Evolutionary conservation across 805 yeast species (phyloP).

Genomic region (Vanderwaltozyma polyspora): DNA sequence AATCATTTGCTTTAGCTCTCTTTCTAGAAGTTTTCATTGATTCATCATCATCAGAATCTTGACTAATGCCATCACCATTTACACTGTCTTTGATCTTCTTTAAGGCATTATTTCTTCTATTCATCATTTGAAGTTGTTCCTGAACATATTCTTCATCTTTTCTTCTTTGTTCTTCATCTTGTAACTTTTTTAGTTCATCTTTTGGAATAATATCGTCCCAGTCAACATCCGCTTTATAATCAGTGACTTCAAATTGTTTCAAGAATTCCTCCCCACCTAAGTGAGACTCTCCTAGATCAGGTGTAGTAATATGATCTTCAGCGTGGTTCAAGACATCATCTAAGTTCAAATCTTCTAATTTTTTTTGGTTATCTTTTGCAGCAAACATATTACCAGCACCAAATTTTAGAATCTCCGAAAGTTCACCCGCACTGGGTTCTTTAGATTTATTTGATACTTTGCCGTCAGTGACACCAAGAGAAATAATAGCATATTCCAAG

Average conservation of each 20-base stretch:
- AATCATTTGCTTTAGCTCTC: slow-evolving; percentile 33
- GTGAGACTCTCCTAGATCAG: slow-evolving; percentile 94
- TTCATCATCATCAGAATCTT: slow-evolving; percentile 29
- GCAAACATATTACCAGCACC: slow-evolving; percentile 99
- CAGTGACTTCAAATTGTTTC: slow-evolving; percentile 96
- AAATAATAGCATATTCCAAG: slow-evolving; percentile 92
- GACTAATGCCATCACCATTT: slow-evolving; percentile 34
- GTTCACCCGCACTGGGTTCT: slow-evolving; percentile 77
- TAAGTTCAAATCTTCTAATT: slow-evolving; percentile 84
- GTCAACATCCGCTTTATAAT: slow-evolving; percentile 93
- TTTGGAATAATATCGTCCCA: slow-evolving; percentile 99
- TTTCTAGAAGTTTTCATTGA: slow-evolving; percentile 29
- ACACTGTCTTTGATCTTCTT: slow-evolving; percentile 39
- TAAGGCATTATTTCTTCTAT: slow-evolving; percentile 68
- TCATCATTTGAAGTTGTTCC: slow-evolving; percentile 81
- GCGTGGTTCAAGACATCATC: slow-evolving; percentile 96
- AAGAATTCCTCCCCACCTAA: slow-evolving; percentile 96
- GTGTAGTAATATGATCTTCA: slow-evolving; percentile 92
- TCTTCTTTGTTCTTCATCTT: slow-evolving; percentile 80
- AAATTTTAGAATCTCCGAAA: slow-evolving; percentile 86
- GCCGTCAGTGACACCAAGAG: slow-evolving; percentile 84
- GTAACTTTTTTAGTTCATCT: slow-evolving; percentile 76
- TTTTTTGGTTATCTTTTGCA: slow-evolving; percentile 89
- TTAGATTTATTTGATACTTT: slow-evolving; percentile 34
- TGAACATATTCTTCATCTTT: slow-evolving; percentile 78